These are phyloP conservation scores for Laetiporus sulphureus DNA, from an alignment of 1,284 basidiomycete species.

Conservation along the genomic window DNA sequence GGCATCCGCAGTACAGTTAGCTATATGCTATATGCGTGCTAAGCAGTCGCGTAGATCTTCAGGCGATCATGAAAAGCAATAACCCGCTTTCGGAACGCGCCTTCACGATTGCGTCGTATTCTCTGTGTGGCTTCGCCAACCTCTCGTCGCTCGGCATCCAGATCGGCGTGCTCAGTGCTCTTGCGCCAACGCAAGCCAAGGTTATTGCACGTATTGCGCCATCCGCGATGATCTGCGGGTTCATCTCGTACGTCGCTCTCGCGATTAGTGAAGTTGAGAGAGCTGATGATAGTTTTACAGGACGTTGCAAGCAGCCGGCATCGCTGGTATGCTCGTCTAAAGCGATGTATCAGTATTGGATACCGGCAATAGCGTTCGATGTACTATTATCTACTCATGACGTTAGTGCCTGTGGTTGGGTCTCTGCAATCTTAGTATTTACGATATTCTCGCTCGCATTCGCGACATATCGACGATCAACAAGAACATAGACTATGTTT, in stretches of 20 bases:
- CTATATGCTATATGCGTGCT: not conserved
- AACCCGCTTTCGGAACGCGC: constrained; percentile 64
- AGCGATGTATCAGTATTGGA: not conserved
- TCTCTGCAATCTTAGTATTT: too few species aligned
- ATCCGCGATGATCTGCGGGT: constrained; percentile 79
- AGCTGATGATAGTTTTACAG: constrained; percentile 15
- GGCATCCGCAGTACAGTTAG: not conserved
- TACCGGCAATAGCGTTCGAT: not conserved
- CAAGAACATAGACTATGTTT: too few species aligned
- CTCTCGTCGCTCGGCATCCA: constrained; percentile 84
- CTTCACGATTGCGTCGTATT: constrained; percentile 76
- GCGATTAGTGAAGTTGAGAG: constrained; percentile 1
- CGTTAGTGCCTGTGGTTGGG: too few species aligned
- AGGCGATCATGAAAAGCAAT: constrained; percentile 40
- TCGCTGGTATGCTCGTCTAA: constrained; percentile 46
- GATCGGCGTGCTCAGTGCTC: constrained; percentile 80
- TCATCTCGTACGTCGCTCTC: constrained; percentile 42
- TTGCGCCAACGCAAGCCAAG: constrained; percentile 72
- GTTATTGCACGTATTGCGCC: constrained; percentile 67
- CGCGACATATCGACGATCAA: too few species aligned
- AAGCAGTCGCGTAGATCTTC: constrained; percentile 33
- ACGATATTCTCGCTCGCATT: too few species aligned
- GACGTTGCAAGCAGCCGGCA: constrained; percentile 67
- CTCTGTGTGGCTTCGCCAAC: constrained; percentile 89
- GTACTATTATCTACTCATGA: too few species aligned